phyloP scores from a whole-genome alignment of 306 rosid genomes.

The Malus fusca region DNA sequence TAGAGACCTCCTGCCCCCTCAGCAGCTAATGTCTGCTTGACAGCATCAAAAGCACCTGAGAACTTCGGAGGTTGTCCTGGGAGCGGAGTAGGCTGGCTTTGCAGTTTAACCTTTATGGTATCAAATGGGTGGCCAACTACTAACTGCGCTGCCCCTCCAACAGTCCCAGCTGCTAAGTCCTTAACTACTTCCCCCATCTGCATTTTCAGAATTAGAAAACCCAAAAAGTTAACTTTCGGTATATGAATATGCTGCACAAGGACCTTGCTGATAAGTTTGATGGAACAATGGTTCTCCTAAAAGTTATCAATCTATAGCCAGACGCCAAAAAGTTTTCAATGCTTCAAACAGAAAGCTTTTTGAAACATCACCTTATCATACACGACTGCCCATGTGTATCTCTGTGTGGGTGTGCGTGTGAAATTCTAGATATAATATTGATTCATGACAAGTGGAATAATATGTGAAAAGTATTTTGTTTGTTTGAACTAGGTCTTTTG shows the following conservation, averaged over 20 bases:
- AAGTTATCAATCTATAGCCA: background rate
- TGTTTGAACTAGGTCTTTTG: background rate
- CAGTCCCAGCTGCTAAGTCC: slow-evolving; percentile 85
- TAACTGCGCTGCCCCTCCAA: slow-evolving; percentile 93
- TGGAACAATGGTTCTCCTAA: background rate
- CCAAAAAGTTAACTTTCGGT: background rate
- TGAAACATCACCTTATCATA: background rate
- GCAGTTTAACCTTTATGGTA: slow-evolving; percentile 97
- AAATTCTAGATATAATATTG: background rate
- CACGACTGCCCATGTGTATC: background rate
- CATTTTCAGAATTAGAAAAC: background rate
- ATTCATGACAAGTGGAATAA: background rate
- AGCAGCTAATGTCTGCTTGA: slow-evolving; percentile 81
- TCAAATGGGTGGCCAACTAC: slow-evolving; percentile 89
- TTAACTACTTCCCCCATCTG: slow-evolving; percentile 92
- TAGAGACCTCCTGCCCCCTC: slow-evolving; percentile 92
- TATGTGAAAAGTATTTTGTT: background rate
- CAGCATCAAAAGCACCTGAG: slow-evolving; percentile 89
- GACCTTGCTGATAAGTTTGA: background rate
- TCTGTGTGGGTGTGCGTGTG: background rate
- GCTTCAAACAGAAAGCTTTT: background rate
- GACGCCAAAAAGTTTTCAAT: background rate
- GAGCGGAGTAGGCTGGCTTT: slow-evolving; percentile 86
- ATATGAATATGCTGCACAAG: background rate
- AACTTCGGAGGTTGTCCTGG: slow-evolving; percentile 77